Base-by-base conservation (phyloP, 2,329 filamentous ascomycete genomes). In the Aspergillus sp. region DNA sequence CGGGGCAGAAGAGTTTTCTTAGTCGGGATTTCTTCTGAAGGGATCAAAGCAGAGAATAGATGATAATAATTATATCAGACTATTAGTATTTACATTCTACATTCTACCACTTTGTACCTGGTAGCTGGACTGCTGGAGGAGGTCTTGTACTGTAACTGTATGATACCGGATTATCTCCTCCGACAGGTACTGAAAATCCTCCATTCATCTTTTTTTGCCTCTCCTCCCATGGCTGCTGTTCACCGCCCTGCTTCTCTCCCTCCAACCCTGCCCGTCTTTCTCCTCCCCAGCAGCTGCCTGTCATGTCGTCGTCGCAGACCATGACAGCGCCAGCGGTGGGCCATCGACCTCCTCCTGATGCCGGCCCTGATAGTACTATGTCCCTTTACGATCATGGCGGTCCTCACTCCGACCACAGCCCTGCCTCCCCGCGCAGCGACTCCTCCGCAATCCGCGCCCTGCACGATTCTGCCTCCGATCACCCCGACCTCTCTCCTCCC, bases 321-420 rank as follows among this genome's bases (percentile, higher is more conserved):
- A 68, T 70, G 67, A 69, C 66, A 60, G 67, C 68, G 65, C 67
- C 68, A 64, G 64, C 67, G 58, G 61, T 71, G 65, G 66, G 67
- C 58, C 68, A 68, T 66, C 62, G 62, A 55, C 67, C 68, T 56
- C 67, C 67, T 58, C 65, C 63, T 53, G 66, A 70, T 57, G 55
- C 67, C 57, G 66, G 64, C 49, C 59, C 62, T 48, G 61, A 67
- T 50, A 19, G 19, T 19, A 19, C 19, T 19, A 63, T 62, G 61
- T 64, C 66, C 48, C 46, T 64, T 43, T 67, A 66, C 58, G 65
- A 68, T 50, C 67, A 66, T 61, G 55, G 58, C 54, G 51, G 53
- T 47, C 54, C 62, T 13, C 60, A 43, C 13, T 13, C 42, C 30
- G 32, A 54, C 35, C 46, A 57, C 45, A 42, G 52, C 46, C 38